Conservation (phyloP, 1,284 basidiomycete species). For the Vanrija humicola region DNA sequence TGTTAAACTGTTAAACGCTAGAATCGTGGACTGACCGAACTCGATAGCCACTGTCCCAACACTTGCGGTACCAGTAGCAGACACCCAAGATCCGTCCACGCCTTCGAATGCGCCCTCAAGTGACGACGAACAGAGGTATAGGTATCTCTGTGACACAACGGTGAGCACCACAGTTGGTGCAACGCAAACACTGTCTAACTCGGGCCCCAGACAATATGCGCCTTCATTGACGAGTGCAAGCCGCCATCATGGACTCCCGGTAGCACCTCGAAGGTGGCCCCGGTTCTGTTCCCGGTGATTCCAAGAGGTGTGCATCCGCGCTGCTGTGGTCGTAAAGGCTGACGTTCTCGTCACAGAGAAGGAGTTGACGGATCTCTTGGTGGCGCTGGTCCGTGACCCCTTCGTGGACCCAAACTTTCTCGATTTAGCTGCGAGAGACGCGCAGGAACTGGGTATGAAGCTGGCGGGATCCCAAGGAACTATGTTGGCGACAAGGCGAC, state of each 20-base stretch:
- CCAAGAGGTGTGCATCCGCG: too few relatives aligned
- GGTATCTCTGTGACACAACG: constrained; percentile 57
- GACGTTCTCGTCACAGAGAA: too few relatives aligned
- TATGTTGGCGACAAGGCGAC: constrained; percentile 54
- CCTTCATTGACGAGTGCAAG: constrained; percentile 66
- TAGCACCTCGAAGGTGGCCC: too few relatives aligned
- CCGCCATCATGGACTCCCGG: too few relatives aligned
- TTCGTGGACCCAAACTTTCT: constrained; percentile 53
- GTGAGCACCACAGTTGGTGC: neutral
- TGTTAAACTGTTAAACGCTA: too few relatives aligned
- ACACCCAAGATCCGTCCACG: too few relatives aligned
- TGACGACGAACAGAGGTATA: constrained; percentile 73
- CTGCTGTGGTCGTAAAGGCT: too few relatives aligned
- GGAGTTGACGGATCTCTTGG: constrained; percentile 43
- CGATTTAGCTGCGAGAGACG: constrained; percentile 40
- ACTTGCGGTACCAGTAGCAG: constrained; percentile 63
- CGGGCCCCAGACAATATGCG: constrained; percentile 60
- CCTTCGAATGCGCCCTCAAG: constrained; percentile 50
- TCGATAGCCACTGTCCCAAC: constrained; percentile 71
- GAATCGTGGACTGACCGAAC: too few relatives aligned
- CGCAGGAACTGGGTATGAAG: constrained; percentile 43
- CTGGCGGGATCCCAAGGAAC: constrained; percentile 40
- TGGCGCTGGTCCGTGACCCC: constrained; percentile 61
- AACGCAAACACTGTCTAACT: neutral
- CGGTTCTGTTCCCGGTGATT: too few relatives aligned